Percentiles rank a stretch among this genome's conserved stretches.
These are phyloP conservation scores for Fragaria ananassa DNA, from an alignment of 306 rosid species.

Conservation along the genomic window DNA sequence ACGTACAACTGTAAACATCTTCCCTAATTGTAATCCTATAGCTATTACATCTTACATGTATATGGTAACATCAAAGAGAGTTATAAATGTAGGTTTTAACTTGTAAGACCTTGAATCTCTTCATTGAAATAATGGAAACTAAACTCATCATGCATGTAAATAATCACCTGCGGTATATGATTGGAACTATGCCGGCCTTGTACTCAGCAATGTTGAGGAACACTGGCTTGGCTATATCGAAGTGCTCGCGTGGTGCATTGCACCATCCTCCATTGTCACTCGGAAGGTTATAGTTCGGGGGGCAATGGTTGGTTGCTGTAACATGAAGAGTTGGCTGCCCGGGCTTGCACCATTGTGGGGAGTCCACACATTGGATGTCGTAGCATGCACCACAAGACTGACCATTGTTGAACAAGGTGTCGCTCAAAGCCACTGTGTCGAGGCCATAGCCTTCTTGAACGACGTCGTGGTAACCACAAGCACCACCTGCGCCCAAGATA, in stretches of 20 bases:
- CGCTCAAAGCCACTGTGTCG: slow-evolving; percentile 63
- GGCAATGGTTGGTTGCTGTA: slow-evolving; percentile 72
- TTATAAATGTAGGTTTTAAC: no score
- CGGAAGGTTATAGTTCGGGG: slow-evolving; percentile 39
- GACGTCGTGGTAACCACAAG: slow-evolving; percentile 76
- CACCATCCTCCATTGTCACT: slow-evolving; percentile 82
- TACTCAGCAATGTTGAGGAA: slow-evolving; percentile 53
- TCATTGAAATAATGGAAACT: not conserved
- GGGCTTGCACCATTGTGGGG: slow-evolving; percentile 49
- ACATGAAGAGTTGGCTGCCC: slow-evolving; percentile 45
- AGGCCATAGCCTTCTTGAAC: slow-evolving; percentile 66
- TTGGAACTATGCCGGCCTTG: slow-evolving; percentile 56
- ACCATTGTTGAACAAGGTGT: slow-evolving; percentile 55
- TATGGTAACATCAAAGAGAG: no score
- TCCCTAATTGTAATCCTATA: not conserved
- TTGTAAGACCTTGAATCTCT: not conserved
- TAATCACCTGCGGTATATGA: slow-evolving; percentile 61
- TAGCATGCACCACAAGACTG: slow-evolving; percentile 69
- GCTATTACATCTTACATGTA: no score
- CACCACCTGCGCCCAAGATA: slow-evolving; percentile 47
- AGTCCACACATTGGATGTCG: slow-evolving; percentile 51
- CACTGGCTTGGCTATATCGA: slow-evolving; percentile 71
- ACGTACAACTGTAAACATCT: not conserved
- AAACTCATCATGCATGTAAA: not conserved
- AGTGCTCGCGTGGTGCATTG: slow-evolving; percentile 69